Evolutionary conservation across 179 eudicot species (phyloP), one percentile per base, ranked within the genome.

Genomic region (Beta corolliflora): DNA sequence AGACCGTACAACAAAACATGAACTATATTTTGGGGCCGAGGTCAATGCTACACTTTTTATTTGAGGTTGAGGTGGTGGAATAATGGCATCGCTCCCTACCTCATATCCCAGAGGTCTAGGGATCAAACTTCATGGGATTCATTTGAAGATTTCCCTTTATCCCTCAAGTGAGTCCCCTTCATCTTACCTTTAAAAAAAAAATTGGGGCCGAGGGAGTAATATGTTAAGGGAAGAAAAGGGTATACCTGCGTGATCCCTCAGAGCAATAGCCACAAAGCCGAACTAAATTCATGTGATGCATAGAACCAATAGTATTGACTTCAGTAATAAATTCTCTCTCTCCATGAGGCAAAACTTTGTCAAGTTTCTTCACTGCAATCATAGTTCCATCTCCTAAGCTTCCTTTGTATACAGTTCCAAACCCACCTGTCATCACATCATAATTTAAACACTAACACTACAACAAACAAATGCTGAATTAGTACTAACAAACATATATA

Each of bases 251-350:
- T 65, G 91, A 77, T 9, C 94, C 98, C 82, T 94, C 96, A 0
- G 99, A 94, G 84, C 94, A 95, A 83, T 94, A 95, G 14, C 98
- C 98, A 61, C 96, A 91, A 41, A 95, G 91, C 9, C 98, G 93
- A 75, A 95, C 99, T 86, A 95, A 91, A 88, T 95, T 95, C 98
- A 95, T 91, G 61, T 94, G 98, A 88, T 95, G 99, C 99, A 95
- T 95, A 6, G 98, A 92, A 64, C 99, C 93, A 31, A 95, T 95
- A 6, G 93, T 88, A 83, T 92, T 95, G 25, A 95, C 99, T 88
- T 95, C 99, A 8, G 97, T 94, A 71, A 94, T 87, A 36, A 95
- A 95, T 77, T 94, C 98, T 79, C 86, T 91, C 84, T 95, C 90
- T 54, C 99, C 99, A 78, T 95, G 99, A 63, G 97, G 99, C 81